Evolutionary conservation across 176 grass and related monocot genomes (phyloP), one percentile per base, ranked within the genome.

Genomic region (Zizania latifolia): DNA sequence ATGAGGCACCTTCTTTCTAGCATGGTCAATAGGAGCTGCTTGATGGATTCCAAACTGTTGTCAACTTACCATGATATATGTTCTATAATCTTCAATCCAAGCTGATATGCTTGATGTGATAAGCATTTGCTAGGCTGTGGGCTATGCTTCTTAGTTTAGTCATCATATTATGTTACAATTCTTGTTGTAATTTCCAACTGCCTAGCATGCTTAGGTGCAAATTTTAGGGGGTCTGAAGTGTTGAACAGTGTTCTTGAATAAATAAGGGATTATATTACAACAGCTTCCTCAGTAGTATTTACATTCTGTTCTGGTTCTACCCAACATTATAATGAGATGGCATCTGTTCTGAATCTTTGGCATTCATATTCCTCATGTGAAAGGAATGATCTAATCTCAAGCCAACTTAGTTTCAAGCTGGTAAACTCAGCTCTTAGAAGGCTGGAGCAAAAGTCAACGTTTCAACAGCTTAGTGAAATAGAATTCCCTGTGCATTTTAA

Each of bases 61-160:
- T 67, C 3, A 46, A 37, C 29, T 21, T 59, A 2, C 14, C 24
- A 22, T 9, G 66, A 41, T 41, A 10, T 54, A 19, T 51, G 27
- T 33, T 62, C 14, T 51, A 53, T 40, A 39, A 68, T 84, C 39
- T 79, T 79, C 53, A 41, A 62, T 88, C 68, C n/a, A 6, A 81
- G 76, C 22, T 66, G 81, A 41, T 67, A 5, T 50, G 56, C 14
- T 66, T 34, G 22, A 26, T 46, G 27, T 34, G 56, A 2, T 3
- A 24, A 6, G 14, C 36, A 30, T 21, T 27, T 28, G 14, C 4
- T 58, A 6, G 76, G 16, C 29, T 63, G 33, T 55, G 34, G 1
- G 24, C 15, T 48, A 7, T 48, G 1, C 1, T 45, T 56, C n/a
- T 30, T 79, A 46, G 34, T 46, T 21, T 35, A 46, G 21, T 43